Evolutionary conservation across 306 rosid species (phyloP), one percentile per base, ranked within the genome.

Genomic region (Crataegus laevigata): DNA sequence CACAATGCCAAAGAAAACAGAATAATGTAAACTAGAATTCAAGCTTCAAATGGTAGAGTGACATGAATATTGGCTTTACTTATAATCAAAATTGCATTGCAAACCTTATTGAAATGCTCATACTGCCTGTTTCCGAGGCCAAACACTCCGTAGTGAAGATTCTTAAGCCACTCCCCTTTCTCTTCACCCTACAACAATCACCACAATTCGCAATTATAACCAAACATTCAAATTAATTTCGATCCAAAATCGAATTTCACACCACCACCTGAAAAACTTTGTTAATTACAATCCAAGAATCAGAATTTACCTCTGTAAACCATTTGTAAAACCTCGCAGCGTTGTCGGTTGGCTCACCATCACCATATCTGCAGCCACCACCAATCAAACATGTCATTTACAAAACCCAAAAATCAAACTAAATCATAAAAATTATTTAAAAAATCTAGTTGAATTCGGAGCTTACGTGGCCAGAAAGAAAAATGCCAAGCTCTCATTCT

Each of bases 81-180:
- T 29, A 30, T 57, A 18, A 28, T n/a, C 47, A 28, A 17, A 80
- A 43, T 64, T 75, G 72, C 40, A 68, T 54, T 51, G 25, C 85
- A 80, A 79, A 93, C 98, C 98, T 96, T 96, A 58, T 96, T 96
- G 85, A 96, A 96, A 83, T 96, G 98, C 81, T 96, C 99, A 68
- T 96, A 96, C 80, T 96, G 99, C 79, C 99, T 84, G 83, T 96
- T 96, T 30, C 99, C 99, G 0, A 96, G 96, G 76, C 99, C 99
- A 83, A 96, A 96, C 66, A 96, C 97, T 71, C 87, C 99, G 64
- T 87, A 96, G 52, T 88, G 84, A 79, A 96, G 97, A 82, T 89
- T 84, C 75, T 87, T 76, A 72, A 96, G 87, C 89, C 96, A 88
- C 70, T 91, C 89, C 63, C 90, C 97, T 74, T 83, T 91, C 81